Base-by-base conservation (phyloP, 2,329 filamentous ascomycete genomes). In the Drechslerella stenobrocha region DNA sequence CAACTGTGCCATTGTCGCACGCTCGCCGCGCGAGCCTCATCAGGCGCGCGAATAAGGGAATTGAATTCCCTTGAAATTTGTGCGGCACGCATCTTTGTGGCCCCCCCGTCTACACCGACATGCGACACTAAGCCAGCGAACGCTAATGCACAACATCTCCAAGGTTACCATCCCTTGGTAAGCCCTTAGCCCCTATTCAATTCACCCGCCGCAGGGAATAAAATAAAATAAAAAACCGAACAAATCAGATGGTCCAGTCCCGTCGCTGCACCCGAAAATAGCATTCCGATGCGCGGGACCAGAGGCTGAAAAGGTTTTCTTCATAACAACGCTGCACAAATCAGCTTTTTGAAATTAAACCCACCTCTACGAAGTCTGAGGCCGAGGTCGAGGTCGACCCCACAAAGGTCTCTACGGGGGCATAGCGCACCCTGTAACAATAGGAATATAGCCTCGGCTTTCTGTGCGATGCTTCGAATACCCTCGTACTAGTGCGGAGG, bases 11-110 rank as follows among this genome's bases (percentile, higher is more conserved):
- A 37, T n/a, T n/a, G n/a, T n/a, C n/a, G n/a, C n/a, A n/a, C n/a
- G n/a, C n/a, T n/a, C n/a, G n/a, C n/a, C n/a, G n/a, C 53, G 60
- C 53, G 46, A 53, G 23, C 34, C 32, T 34, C 50, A 42, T 11
- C 44, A 67, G 60, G 55, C 63, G 63, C 55, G 63, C 63, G 63
- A 67, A 67, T 67, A 55, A 44, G 50, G 55, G 59, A 53, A 55
- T 20, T 20, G 4, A 4, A 42, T 42, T 18, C 8, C 37, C 13
- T 9, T 42, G 13, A 13, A 4, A 42, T 4, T 60, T 67, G 63
- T 67, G 63, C 63, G 63, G 61, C 61, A 48, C 48, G 20, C 22
- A 30, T 11, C 5, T 5, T 30, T 18, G 37, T 18, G 37, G 4
- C 3, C 15, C 7, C 18, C 37, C 37, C 22, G 13, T n/a, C 18